Conservation (phyloP, 2,329 filamentous ascomycete genomes). For the Stemphylium vesicarium region DNA sequence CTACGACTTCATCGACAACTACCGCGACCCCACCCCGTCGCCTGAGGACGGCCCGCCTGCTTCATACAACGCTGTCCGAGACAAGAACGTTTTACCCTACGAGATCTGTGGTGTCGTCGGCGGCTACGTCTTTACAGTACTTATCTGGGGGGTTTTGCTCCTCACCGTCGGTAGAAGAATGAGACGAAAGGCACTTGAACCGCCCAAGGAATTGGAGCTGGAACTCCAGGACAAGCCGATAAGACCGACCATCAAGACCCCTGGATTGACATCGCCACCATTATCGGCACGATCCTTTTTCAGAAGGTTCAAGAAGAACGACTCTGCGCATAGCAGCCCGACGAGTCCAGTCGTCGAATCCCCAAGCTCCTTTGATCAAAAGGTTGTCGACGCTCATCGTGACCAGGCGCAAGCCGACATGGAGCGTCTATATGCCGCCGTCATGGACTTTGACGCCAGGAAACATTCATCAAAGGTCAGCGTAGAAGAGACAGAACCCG, state of each 20-base stretch:
- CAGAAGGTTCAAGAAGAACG: slow-evolving; percentile 42
- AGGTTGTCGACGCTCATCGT: slow-evolving; percentile 75
- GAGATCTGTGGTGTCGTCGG: slow-evolving; percentile 85
- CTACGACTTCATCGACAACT: slow-evolving; percentile 36
- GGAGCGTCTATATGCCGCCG: slow-evolving; percentile 88
- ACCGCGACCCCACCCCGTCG: slow-evolving; percentile 34
- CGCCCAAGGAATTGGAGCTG: slow-evolving; percentile 59
- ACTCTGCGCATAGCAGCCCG: slow-evolving; percentile 35
- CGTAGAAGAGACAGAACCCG: slow-evolving; percentile 28
- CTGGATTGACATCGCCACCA: slow-evolving; percentile 27
- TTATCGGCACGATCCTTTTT: slow-evolving; percentile 43
- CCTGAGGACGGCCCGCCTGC: slow-evolving; percentile 40
- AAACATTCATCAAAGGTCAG: slow-evolving; percentile 47
- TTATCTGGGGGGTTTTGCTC: slow-evolving; percentile 71
- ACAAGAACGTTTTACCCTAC: slow-evolving; percentile 69
- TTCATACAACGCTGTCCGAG: slow-evolving; percentile 37
- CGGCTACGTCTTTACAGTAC: slow-evolving; percentile 78
- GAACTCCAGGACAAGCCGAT: slow-evolving; percentile 61
- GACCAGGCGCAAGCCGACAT: slow-evolving; percentile 80
- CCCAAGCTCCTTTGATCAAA: slow-evolving; percentile 76
- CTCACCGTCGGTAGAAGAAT: slow-evolving; percentile 55
- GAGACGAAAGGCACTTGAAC: slow-evolving; percentile 57
- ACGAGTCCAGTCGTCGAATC: slow-evolving; percentile 58
- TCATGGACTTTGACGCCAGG: slow-evolving; percentile 82
- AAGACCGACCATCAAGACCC: slow-evolving; percentile 32